A percentile compares a stretch with the other conserved stretches of the same genome.
phyloP scores from a whole-genome alignment of 495 filamentous ascomycete species.

The Aspergillus indologenus region DNA sequence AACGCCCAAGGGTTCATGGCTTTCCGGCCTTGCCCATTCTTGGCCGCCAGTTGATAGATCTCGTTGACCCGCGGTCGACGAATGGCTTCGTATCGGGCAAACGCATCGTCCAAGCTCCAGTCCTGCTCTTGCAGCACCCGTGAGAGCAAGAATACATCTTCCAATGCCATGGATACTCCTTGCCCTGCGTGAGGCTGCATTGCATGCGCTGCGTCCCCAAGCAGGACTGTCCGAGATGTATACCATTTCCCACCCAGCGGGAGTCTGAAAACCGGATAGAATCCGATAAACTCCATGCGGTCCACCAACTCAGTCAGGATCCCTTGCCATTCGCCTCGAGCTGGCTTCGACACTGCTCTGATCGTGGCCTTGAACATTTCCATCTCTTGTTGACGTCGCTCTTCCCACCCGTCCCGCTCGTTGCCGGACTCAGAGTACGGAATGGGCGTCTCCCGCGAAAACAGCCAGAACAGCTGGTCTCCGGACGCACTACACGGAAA shows the following conservation, averaged over 20 bases:
- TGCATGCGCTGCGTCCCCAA: conserved; percentile 46
- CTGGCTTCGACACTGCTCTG: conserved; percentile 29
- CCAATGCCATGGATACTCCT: conserved; percentile 45
- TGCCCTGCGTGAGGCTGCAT: conserved; percentile 46
- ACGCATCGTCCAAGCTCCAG: conserved; percentile 18
- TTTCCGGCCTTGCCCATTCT: conserved; percentile 22
- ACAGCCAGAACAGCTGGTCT: conserved; percentile 31
- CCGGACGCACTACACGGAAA: conserved; percentile 29
- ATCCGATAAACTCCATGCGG: conserved; percentile 37
- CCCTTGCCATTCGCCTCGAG: conserved; percentile 41
- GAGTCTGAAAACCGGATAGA: conserved; percentile 50
- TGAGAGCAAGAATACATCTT: conserved; percentile 41
- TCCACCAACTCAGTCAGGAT: conserved; percentile 38
- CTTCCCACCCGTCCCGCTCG: conserved; percentile 40
- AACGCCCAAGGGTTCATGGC: conserved; percentile 23
- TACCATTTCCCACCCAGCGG: conserved; percentile 44
- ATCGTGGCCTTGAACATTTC: conserved; percentile 33
- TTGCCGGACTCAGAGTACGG: conserved; percentile 28
- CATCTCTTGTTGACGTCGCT: conserved; percentile 36
- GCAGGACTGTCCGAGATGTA: conserved; percentile 31
- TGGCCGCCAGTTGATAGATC: conserved; percentile 22
- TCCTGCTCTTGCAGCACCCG: conserved; percentile 28
- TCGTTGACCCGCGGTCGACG: conserved; percentile 30
- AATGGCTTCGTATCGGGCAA: conserved; percentile 26
- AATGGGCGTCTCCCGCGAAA: conserved; percentile 22